Evolutionary conservation across 163 green algal species (phyloP).

Genomic region (Scenedesmus sp.): DNA sequence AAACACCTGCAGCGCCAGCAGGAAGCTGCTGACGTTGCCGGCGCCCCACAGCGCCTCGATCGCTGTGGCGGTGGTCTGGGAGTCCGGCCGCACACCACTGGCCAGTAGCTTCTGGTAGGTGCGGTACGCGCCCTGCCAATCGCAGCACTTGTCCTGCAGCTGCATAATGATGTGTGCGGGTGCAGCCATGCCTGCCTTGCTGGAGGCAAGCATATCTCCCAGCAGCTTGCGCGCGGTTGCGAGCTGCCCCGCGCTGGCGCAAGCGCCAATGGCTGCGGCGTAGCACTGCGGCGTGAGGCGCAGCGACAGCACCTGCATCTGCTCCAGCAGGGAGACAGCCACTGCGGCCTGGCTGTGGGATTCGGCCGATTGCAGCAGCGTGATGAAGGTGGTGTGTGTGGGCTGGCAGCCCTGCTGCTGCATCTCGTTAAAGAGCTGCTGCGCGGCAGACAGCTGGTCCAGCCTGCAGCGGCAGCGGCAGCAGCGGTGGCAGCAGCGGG

Average conservation of each 20-base stretch:
- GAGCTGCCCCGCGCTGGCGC: conserved; percentile 41
- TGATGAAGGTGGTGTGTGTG: conserved; percentile 52
- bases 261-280: conserved; percentile 48
- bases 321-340: conserved; percentile 43
- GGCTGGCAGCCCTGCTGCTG: conserved; percentile 24
- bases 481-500: not conserved
- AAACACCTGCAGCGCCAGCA: conserved; percentile 50
- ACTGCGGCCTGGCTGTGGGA: not conserved
- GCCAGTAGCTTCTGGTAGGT: conserved; percentile 46
- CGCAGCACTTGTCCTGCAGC: conserved; percentile 52
- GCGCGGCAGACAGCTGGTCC: conserved; percentile 21
- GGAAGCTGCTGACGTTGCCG: conserved; percentile 37
- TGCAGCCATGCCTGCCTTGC: conserved; percentile 42
- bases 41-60: conserved; percentile 47
- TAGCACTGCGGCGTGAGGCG: conserved; percentile 47
- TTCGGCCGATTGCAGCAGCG: conserved; percentile 46
- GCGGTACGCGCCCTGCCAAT: conserved; percentile 42
- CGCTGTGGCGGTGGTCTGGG: conserved; percentile 33
- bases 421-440: conserved; percentile 45
- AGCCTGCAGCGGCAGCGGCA: conserved; percentile 6
- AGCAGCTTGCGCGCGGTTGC: conserved; percentile 41
- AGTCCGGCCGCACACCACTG: conserved; percentile 39
- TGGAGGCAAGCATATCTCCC: conserved; percentile 14
- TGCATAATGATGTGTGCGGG: conserved; percentile 50
- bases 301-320: conserved; percentile 41